phyloP scores from a whole-genome alignment of 2,329 filamentous ascomycete genomes.

The Penicillium sp. region DNA sequence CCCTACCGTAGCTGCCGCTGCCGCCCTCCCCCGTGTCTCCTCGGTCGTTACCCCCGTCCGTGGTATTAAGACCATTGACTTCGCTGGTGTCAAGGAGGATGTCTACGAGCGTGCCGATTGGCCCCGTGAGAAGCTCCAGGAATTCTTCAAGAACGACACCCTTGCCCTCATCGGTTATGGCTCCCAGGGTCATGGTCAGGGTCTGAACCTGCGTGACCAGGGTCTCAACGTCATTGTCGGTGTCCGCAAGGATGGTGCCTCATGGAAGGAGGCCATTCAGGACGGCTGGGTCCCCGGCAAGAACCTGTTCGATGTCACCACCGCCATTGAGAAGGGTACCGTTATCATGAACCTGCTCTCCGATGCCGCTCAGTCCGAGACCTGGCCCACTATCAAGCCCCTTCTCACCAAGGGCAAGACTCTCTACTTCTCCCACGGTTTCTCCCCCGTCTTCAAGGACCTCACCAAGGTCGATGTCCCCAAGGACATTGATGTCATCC shows the following conservation, averaged over 20 bases:
- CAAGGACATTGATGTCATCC: slow-evolving; percentile 95
- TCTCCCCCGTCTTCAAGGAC: slow-evolving; percentile 99
- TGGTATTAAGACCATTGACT: slow-evolving; percentile 98
- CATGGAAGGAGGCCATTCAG: slow-evolving; percentile 95
- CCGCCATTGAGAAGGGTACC: slow-evolving; percentile 89
- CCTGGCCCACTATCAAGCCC: slow-evolving; percentile 97
- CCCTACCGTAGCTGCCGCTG: slow-evolving; percentile 47
- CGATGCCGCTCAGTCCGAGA: slow-evolving; percentile 97
- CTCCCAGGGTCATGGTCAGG: slow-evolving; percentile 97
- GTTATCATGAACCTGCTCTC: slow-evolving; percentile 99
- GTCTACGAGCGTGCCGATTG: slow-evolving; percentile 98
- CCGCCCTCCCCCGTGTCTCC: slow-evolving; percentile 43
- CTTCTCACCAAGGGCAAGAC: slow-evolving; percentile 99
- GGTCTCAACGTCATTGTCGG: slow-evolving; percentile 98
- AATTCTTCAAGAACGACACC: slow-evolving; percentile 99
- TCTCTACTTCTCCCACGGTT: slow-evolving; percentile 99
- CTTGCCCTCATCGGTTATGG: slow-evolving; percentile 98
- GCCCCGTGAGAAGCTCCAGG: slow-evolving; percentile 98
- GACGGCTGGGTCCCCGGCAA: slow-evolving; percentile 98
- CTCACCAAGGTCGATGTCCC: slow-evolving; percentile 98
- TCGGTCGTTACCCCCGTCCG: slow-evolving; percentile 52
- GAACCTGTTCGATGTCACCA: slow-evolving; percentile 98
- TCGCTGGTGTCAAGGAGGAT: slow-evolving; percentile 89
- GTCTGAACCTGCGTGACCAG: slow-evolving; percentile 99
- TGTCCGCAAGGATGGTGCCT: slow-evolving; percentile 96